Base-by-base conservation (phyloP, 2,329 filamentous ascomycete species). In the Ilyonectria robusta region DNA sequence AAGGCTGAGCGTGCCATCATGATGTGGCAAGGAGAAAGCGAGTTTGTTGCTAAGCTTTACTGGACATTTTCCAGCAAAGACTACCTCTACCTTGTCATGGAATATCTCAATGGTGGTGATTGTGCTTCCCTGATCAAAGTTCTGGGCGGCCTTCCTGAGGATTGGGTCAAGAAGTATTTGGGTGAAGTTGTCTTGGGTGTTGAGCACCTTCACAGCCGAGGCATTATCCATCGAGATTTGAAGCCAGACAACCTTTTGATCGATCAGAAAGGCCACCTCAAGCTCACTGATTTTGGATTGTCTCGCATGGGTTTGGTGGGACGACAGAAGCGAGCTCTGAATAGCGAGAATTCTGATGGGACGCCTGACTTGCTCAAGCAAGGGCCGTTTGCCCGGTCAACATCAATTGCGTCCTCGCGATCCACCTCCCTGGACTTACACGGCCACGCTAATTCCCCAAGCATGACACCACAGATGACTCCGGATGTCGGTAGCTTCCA, bases 11-110 rank as follows among this genome's bases (percentile, higher is more conserved):
- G 96, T 72, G 97, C 97, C 23, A 99, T 99, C 78, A 98, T 99
- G 96, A 99, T 99, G 96, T 98, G 96, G 94, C 96, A 99, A 83
- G 96, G 96, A 23, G 94, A 98, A 81, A 99, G 97, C 79, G 96
- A 99, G 67, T 99, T 99, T 79, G 96, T 99, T 65, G 96, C 96
- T 29, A 99, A 99, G 83, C 87, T 99, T 13, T 99, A 98, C 83
- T 99, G 97, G 97, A 99, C 96, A 0, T 99, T 99, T 78, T 97
- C 96, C 4, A 99, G 95, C 86, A 99, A 99, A 78, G 96, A 99
- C 78, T 99, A 98, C 78, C 90, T 99, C 26, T 99, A 98, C 78
- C 87, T 99, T 66, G 96, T 99, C 26, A 99, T 99, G 96, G 96
- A 99, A 78, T 99, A 99, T 81, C 87, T 99, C 65, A 99, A 98